Evolutionary conservation across 2,329 filamentous ascomycete species (phyloP).

Genomic region (Rhinocladiella similis): DNA sequence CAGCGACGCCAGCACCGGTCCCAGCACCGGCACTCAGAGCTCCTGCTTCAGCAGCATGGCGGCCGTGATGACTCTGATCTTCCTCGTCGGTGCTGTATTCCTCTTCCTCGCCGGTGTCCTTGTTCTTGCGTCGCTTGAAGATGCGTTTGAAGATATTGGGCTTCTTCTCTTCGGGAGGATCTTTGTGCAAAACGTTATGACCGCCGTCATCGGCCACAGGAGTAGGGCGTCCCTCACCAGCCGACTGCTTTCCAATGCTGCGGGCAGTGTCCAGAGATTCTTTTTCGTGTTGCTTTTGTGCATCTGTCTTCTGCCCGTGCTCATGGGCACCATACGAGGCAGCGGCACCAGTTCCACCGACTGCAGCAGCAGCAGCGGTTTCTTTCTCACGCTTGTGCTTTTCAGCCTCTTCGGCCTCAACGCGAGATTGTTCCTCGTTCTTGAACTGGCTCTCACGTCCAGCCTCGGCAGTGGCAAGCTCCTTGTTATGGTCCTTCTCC

Average conservation of each 20-base stretch:
- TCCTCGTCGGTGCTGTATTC: slow-evolving; percentile 28
- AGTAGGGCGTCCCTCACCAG: neutral
- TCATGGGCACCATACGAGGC: slow-evolving; percentile 15
- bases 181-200: slow-evolving; percentile 23
- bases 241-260: neutral
- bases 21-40: slow-evolving; percentile 4
- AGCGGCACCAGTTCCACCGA: slow-evolving; percentile 9
- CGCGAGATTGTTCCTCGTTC: slow-evolving; percentile 8
- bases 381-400: slow-evolving; percentile 16
- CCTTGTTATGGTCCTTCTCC: slow-evolving; percentile 12
- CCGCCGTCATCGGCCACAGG: slow-evolving; percentile 14
- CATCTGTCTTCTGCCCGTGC: slow-evolving; percentile 11
- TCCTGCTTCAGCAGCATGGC: slow-evolving; percentile 6
- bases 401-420: slow-evolving; percentile 6
- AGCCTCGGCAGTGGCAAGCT: neutral
- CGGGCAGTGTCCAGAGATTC: neutral
- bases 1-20: slow-evolving; percentile 3
- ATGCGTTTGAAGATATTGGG: slow-evolving; percentile 28
- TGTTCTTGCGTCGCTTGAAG: slow-evolving; percentile 30
- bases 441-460: slow-evolving; percentile 11
- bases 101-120: slow-evolving; percentile 28
- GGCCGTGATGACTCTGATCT: slow-evolving; percentile 12
- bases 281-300: neutral
- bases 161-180: slow-evolving; percentile 25
- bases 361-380: slow-evolving; percentile 8